Evolutionary conservation across 78 protist species (phyloP), one percentile per base, ranked within the genome.

Genomic region (Dictyostelium brefeldianum): DNA sequence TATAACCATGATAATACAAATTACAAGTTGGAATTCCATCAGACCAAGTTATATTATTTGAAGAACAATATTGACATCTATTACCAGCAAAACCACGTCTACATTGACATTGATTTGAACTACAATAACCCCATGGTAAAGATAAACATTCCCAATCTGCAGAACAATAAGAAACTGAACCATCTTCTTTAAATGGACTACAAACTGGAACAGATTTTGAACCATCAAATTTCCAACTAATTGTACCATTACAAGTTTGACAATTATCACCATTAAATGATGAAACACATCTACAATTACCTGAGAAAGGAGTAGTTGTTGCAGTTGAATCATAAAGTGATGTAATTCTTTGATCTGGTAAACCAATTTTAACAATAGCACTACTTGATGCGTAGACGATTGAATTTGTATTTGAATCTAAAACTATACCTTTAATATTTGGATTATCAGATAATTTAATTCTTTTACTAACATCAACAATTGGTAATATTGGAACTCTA

Each of bases 1-100:
- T 65, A 65, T 65, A 65, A 15, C 74, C 74, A 65, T 65, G 74
- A 9, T 65, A 65, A 65, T 65, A 65, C 29, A 65, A 65, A 65
- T 65, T 65, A 15, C 74, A 65, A 15, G 74, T 65, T 65, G 74
- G 74, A 15, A 65, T 65, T 5, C 48, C 48, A 31, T 15, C 18
- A n/a, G 74, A 65, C 74, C 74, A 65, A 29, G 74, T 65, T 2
- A 65, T 36, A 65, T 65, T 65, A 65, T 65, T 65, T 65, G 74
- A 65, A 0, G 74, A 65, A 65, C 74, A 65, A 29, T 29, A 65
- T 65, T 65, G 48, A 15, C 74, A 65, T 27, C 27, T 4, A 65
- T 25, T 29, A 29, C 74, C 74, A 15, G 46, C 20, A 5, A 65
- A 65, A 65, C 74, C 74, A 14, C 11, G 25, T 65, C 74, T 65